phyloP scores from a whole-genome alignment of 129 eudicot genomes.

The Artemisia argyi region DNA sequence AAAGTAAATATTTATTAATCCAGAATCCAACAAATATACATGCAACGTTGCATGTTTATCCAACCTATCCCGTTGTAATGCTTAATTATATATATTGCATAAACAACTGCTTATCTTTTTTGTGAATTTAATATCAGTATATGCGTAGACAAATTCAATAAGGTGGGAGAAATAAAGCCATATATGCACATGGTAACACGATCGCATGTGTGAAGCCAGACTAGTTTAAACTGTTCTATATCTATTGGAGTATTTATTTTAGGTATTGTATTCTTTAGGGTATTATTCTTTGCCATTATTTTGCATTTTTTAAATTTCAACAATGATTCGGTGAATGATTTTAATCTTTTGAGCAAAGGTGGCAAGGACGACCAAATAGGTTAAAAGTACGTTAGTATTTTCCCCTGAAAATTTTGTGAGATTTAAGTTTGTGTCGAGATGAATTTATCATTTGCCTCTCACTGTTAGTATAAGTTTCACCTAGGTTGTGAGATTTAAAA shows the following conservation, averaged over 20 bases:
- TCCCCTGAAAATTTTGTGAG: too few species aligned
- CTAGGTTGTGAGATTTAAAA: too few species aligned
- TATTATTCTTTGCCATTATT: constrained; percentile 7
- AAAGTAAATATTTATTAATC: background rate
- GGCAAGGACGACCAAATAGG: background rate
- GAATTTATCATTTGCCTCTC: too few species aligned
- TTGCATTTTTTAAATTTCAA: background rate
- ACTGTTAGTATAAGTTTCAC: too few species aligned
- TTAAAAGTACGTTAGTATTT: too few species aligned
- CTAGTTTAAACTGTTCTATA: constrained; percentile 9
- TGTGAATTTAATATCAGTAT: constrained; percentile 3
- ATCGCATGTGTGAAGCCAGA: constrained; percentile 42
- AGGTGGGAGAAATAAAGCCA: constrained; percentile 1
- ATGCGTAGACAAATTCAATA: background rate
- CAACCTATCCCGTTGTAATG: constrained; percentile 13
- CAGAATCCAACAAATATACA: background rate
- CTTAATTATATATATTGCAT: background rate
- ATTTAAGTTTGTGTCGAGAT: too few species aligned
- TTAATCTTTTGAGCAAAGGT: background rate
- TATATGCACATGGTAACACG: constrained; percentile 33
- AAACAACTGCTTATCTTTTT: constrained; percentile 4
- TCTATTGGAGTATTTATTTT: background rate
- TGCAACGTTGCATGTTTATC: constrained; percentile 23
- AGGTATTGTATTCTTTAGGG: background rate
- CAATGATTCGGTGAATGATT: background rate